phyloP scores from a whole-genome alignment of 345 rosid species.

The Eucalyptus curtisii region DNA sequence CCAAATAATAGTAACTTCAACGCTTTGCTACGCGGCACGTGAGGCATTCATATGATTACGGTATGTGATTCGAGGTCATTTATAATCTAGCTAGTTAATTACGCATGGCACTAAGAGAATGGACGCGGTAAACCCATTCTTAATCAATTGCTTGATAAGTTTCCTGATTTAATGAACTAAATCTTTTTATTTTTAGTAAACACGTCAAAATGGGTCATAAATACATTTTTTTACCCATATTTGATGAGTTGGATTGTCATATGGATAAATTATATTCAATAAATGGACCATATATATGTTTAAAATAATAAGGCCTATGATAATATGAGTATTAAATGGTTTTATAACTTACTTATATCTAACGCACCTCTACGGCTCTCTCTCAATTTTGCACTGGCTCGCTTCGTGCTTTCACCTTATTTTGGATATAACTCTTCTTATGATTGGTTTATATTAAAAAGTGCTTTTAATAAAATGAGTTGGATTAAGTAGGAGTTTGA shows the following conservation, averaged over 20 bases:
- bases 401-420: too few relatives aligned
- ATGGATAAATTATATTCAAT: too few relatives aligned
- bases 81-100: background rate
- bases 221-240: too few relatives aligned
- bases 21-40: accelerated
- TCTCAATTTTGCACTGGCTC: background rate
- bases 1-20: background rate
- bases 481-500: too few relatives aligned
- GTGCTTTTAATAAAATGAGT: too few relatives aligned
- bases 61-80: background rate
- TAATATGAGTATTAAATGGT: too few relatives aligned
- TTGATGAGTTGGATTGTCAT: too few relatives aligned
- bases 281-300: too few relatives aligned
- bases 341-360: too few relatives aligned
- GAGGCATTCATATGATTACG: background rate
- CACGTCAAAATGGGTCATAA: background rate
- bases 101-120: background rate
- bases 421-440: too few relatives aligned
- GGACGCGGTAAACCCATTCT: accelerated
- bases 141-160: background rate
- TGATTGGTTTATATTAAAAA: too few relatives aligned
- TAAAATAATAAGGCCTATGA: too few relatives aligned
- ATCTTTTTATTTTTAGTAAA: background rate
- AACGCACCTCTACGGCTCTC: background rate
- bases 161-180: background rate